phyloP scores from a whole-genome alignment of 768 basidiomycete species.

The Panaeolus cyanescens region DNA sequence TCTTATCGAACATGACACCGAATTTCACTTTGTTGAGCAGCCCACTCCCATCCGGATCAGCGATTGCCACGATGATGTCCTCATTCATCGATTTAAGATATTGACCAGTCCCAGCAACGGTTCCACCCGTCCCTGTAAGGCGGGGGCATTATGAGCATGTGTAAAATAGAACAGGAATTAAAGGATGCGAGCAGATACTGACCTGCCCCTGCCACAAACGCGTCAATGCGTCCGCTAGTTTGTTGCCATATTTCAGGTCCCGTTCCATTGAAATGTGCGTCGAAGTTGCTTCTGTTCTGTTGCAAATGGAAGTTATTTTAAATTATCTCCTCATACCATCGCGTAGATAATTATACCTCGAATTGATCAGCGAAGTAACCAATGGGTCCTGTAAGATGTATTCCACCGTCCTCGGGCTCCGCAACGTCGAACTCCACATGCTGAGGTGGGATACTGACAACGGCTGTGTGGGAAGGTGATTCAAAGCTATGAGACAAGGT shows the following conservation, averaged over 20 bases:
- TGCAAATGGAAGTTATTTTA: not conserved
- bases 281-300: conserved; percentile 86
- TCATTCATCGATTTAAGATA: conserved; percentile 79
- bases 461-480: conserved; percentile 48
- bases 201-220: conserved; percentile 92
- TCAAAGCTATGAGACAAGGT: conserved; percentile 32
- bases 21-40: conserved; percentile 94
- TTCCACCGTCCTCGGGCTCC: conserved; percentile 34
- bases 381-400: conserved; percentile 56
- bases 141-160: not conserved
- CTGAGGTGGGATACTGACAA: conserved; percentile 54
- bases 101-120: conserved; percentile 81
- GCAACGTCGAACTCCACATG: conserved; percentile 37
- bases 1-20: conserved; percentile 94
- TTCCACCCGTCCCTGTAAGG: conserved; percentile 89
- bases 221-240: conserved; percentile 78
- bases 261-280: conserved; percentile 87
- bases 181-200: conserved; percentile 11
- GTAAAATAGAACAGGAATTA: not conserved
- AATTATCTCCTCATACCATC: not conserved
- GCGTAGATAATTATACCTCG: conserved; percentile 42
- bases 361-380: conserved; percentile 98
- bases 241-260: conserved; percentile 97
- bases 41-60: conserved; percentile 94
- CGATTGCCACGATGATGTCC: conserved; percentile 67